phyloP scores from a whole-genome alignment of 345 rosid genomes.

The Pistacia atlantica region DNA sequence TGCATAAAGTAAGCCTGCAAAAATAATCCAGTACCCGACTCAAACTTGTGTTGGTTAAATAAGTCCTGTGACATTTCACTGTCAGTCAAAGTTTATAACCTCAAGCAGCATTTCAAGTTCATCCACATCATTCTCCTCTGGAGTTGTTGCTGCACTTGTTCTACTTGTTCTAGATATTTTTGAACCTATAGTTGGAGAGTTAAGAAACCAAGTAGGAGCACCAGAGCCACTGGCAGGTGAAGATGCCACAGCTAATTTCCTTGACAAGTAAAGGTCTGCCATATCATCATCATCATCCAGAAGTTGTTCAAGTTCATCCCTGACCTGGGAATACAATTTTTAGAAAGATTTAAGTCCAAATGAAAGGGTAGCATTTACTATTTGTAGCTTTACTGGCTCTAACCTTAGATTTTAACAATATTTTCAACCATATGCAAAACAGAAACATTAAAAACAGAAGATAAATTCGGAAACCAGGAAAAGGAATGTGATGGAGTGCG shows the following conservation, averaged over 20 bases:
- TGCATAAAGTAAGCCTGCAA: slow-evolving; percentile 69
- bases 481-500: background rate
- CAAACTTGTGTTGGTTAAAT: slow-evolving; percentile 2
- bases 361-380: background rate
- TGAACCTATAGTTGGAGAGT: slow-evolving; percentile 45
- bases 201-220: slow-evolving; percentile 39
- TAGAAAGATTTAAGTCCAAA: slow-evolving; percentile 2
- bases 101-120: slow-evolving; percentile 72
- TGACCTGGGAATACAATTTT: slow-evolving; percentile 32
- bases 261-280: slow-evolving; percentile 60
- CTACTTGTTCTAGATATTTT: slow-evolving; percentile 51
- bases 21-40: slow-evolving; percentile 10
- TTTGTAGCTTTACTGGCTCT: background rate
- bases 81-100: slow-evolving; percentile 29
- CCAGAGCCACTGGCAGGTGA: slow-evolving; percentile 46
- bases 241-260: slow-evolving; percentile 37
- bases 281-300: slow-evolving; percentile 58
- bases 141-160: slow-evolving; percentile 40
- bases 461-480: background rate
- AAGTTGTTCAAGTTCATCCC: slow-evolving; percentile 61
- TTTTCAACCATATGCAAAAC: background rate
- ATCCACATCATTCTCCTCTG: slow-evolving; percentile 57
- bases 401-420: background rate
- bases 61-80: background rate
- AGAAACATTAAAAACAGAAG: background rate